These are phyloP conservation scores for Fusarium annulatum DNA, from an alignment of 2,329 filamentous ascomycete genomes.

Conservation along the genomic window DNA sequence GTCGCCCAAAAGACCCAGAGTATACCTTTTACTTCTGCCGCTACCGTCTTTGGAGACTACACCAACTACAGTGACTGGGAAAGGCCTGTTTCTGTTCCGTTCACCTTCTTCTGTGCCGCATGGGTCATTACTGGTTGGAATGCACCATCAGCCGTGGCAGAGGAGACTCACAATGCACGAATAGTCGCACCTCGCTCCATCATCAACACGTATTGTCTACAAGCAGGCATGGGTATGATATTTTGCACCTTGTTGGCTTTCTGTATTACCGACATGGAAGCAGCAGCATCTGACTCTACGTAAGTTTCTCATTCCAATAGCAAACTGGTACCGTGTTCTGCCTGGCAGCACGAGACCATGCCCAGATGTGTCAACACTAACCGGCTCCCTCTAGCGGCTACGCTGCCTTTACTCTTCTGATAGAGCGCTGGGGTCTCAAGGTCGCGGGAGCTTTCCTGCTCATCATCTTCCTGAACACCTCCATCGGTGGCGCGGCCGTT, in stretches of 20 bases:
- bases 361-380: not conserved
- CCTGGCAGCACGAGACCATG: not conserved
- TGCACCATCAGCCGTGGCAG: not conserved
- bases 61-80: not conserved
- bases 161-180: not conserved
- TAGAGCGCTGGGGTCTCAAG: not conserved
- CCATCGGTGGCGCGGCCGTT: not conserved
- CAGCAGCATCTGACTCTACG: not conserved
- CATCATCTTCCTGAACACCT: not conserved
- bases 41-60: not conserved
- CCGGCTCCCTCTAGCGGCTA: not conserved
- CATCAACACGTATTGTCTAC: not conserved
- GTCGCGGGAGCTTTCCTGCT: not conserved
- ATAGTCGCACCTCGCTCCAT: not conserved
- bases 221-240: not conserved
- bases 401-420: not conserved
- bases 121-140: not conserved
- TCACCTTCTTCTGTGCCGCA: not conserved
- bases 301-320: not conserved
- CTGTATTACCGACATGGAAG: not conserved
- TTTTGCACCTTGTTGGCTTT: not conserved
- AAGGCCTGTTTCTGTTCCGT: not conserved
- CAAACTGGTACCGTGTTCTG: not conserved
- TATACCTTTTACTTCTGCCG: not conserved
- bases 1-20: not conserved